Evolutionary conservation across 2,329 filamentous ascomycete species (phyloP).

Genomic region (Phaeophleospora eucalypticola): DNA sequence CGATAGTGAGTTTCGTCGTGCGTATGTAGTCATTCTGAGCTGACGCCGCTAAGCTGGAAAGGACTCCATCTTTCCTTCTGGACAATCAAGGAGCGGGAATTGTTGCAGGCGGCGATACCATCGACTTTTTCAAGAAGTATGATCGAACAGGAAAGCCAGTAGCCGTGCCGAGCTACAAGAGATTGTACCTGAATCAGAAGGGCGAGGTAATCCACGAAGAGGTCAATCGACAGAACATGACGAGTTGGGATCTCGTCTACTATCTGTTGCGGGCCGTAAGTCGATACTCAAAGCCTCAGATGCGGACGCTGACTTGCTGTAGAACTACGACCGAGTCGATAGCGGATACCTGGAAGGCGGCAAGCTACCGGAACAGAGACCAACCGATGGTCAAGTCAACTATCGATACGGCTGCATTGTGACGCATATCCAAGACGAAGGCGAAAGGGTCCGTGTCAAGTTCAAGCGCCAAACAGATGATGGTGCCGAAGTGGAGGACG

Average conservation of each 20-base stretch:
- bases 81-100: constrained; percentile 48
- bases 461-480: constrained; percentile 23
- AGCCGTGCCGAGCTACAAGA: constrained; percentile 25
- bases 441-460: constrained; percentile 24
- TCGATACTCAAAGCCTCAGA: not conserved
- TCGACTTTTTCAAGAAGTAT: constrained; percentile 42
- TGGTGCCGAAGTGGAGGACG: constrained; percentile 18
- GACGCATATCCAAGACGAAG: constrained; percentile 27
- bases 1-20: constrained; percentile 6
- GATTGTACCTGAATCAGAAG: constrained; percentile 26
- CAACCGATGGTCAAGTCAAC: constrained; percentile 23
- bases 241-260: constrained; percentile 45
- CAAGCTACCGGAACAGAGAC: constrained; percentile 16
- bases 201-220: constrained; percentile 27
- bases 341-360: constrained; percentile 29
- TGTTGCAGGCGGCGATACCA: constrained; percentile 43
- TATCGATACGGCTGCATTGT: constrained; percentile 32
- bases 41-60: constrained; percentile 26
- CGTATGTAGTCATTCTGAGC: not conserved
- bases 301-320: not conserved
- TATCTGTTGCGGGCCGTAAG: constrained; percentile 39
- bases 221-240: constrained; percentile 43
- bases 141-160: constrained; percentile 36
- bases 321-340: constrained; percentile 41
- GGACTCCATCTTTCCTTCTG: constrained; percentile 39